phyloP scores from a whole-genome alignment of 139 green algal genomes.

The Nannochloris sp. region DNA sequence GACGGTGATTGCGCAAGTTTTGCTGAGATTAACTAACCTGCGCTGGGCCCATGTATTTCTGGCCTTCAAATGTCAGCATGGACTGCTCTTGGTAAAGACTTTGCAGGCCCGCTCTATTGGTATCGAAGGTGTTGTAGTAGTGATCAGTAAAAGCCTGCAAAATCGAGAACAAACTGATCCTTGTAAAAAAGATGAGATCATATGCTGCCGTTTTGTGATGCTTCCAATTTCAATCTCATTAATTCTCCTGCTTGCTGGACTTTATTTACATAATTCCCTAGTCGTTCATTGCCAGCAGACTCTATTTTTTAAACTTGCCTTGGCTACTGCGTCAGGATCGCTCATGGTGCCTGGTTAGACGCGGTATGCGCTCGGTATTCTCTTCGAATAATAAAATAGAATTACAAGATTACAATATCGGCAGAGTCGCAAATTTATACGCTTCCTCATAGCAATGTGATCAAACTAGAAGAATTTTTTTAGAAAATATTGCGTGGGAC shows the following conservation, averaged over 20 bases:
- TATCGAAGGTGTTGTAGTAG: slow-evolving; percentile 94
- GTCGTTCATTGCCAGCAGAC: not conserved
- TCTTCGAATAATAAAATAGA: too few species aligned
- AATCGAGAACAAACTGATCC: not conserved
- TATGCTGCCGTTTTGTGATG: not conserved
- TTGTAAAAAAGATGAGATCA: not conserved
- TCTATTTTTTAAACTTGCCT: not conserved
- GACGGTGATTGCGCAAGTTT: not conserved
- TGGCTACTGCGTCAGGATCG: slow-evolving; percentile 26
- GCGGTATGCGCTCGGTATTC: not conserved
- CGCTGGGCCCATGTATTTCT: slow-evolving; percentile 64
- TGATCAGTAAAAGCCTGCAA: slow-evolving; percentile 86
- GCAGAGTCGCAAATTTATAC: too few species aligned
- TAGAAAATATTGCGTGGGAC: too few species aligned
- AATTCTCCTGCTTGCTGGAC: not conserved
- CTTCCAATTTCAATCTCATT: too few species aligned
- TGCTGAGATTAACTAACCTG: slow-evolving; percentile 13
- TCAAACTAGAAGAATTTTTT: too few species aligned
- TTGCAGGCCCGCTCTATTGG: slow-evolving; percentile 55
- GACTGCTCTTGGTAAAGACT: slow-evolving; percentile 78
- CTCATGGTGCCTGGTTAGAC: not conserved
- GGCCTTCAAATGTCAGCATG: slow-evolving; percentile 80
- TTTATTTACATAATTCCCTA: too few species aligned
- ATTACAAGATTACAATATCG: too few species aligned
- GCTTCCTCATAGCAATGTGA: too few species aligned